phyloP scores from a whole-genome alignment of 192 early-diverging fungal species.

The Rhizoclosmatium sp. region DNA sequence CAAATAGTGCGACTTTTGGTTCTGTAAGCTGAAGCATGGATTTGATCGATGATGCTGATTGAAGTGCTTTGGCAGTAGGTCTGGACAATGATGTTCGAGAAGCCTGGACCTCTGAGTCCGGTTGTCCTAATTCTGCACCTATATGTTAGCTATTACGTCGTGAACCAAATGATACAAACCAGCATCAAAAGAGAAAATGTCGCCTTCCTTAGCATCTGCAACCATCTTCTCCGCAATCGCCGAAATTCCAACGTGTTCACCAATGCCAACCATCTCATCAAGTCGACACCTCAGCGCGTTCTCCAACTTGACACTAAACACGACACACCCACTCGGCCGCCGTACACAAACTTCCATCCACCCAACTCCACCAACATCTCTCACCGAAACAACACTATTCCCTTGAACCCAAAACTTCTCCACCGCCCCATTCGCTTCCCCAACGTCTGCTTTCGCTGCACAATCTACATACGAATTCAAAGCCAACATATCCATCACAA shows the following conservation, averaged over 20 bases:
- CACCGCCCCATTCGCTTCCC: conserved; percentile 22
- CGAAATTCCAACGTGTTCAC: background rate
- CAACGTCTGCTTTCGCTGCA: conserved; percentile 62
- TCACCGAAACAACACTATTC: conserved; percentile 82
- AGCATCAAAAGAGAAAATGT: conserved; percentile 14
- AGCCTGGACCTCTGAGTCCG: too few relatives aligned
- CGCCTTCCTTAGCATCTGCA: background rate
- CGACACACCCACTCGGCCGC: conserved; percentile 78
- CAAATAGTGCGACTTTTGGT: conserved; percentile 36
- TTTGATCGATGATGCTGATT: conserved; percentile 17
- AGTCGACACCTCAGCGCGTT: conserved; percentile 51
- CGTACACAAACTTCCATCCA: conserved; percentile 87
- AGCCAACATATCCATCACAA: conserved; percentile 93
- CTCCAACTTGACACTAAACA: conserved; percentile 74
- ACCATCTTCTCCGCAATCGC: conserved; percentile 5
- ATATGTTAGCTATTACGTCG: background rate
- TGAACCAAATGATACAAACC: conserved; percentile 5
- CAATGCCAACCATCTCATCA: background rate
- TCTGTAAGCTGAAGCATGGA: conserved; percentile 4
- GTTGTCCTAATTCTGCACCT: too few relatives aligned
- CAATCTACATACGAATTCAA: conserved; percentile 83
- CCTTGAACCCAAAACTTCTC: conserved; percentile 85
- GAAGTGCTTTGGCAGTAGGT: background rate
- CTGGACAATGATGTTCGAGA: background rate
- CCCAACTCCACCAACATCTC: conserved; percentile 66